Conservation (phyloP, 768 basidiomycete genomes). For the Pleurotus giganteus region DNA sequence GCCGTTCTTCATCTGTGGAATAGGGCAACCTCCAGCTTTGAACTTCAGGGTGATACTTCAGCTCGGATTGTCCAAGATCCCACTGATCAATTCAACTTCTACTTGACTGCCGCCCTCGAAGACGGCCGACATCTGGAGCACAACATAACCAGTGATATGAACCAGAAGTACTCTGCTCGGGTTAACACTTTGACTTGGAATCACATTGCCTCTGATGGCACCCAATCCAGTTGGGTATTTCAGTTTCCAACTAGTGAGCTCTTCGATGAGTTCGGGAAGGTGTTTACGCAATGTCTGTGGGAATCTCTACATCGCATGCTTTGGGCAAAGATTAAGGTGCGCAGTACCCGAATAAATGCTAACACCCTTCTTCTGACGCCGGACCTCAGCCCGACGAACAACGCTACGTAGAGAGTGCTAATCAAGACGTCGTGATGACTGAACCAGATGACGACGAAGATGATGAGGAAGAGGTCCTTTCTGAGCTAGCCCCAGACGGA, state of each 20-base stretch:
- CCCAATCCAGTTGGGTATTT: constrained; percentile 80
- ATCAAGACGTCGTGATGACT: constrained; percentile 88
- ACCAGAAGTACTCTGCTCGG: constrained; percentile 61
- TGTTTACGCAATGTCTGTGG: constrained; percentile 75
- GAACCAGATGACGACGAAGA: constrained; percentile 73
- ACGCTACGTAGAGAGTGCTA: constrained; percentile 74
- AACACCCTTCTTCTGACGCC: neutral
- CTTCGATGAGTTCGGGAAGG: constrained; percentile 57
- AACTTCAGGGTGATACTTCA: constrained; percentile 44
- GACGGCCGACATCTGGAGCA: constrained; percentile 57
- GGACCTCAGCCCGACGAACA: constrained; percentile 72
- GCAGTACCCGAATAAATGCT: neutral
- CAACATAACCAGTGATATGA: constrained; percentile 64
- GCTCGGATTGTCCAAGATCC: constrained; percentile 52
- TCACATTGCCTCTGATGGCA: constrained; percentile 50
- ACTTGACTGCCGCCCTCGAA: constrained; percentile 52
- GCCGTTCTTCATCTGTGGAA: constrained; percentile 69
- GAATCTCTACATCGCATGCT: constrained; percentile 70
- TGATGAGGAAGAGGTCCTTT: constrained; percentile 75
- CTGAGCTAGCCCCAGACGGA: constrained; percentile 63
- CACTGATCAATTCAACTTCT: constrained; percentile 50
- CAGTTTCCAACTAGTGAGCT: constrained; percentile 56
- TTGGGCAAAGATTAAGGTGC: constrained; percentile 81
- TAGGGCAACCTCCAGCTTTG: constrained; percentile 43
- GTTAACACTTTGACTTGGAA: constrained; percentile 89